Evolutionary conservation across 495 filamentous ascomycete genomes (phyloP), one percentile per base, ranked within the genome.

Genomic region (Xylaria flabelliformis): DNA sequence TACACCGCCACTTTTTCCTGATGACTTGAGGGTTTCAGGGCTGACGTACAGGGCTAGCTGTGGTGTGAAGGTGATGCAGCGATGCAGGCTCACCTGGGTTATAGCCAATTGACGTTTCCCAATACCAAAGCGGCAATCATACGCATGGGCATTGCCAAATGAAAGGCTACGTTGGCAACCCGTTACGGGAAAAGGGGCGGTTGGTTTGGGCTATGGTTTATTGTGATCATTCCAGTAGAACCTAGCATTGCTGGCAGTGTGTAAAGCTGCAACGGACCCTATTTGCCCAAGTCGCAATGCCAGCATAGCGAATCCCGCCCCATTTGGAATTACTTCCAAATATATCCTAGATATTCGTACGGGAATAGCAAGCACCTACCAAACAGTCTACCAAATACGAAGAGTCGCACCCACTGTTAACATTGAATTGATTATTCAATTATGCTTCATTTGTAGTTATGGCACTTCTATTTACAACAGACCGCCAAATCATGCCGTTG

Each of bases 1-100:
- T 72, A 66, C 70, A 72, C 70, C 70, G 70, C 70, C 70, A 67
- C 53, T 72, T 61, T 56, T 44, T 24, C 19, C 21, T 56, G 51
- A 55, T 41, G n/a, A 68, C 44, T 58, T 58, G 36, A 21, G n/a
- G 36, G 17, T 53, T 48, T 72, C 70, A 61, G 70, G 70, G 70
- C 63, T 72, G 70, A 72, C 70, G 26, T 55, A 36, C 69, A 64
- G 69, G 66, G 61, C 61, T 64, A 9, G 59, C 59, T 71, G 48
- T 48, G 36, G 24, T 41, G 32, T 32, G 26, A 58, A 17, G 24
- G 53, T 19, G 26, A 63, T 34, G 44, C 36, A 55, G 24, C 26
- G 26, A 29, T 29, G 26, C 26, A 29, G 26, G 55, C 26, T 64
- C 39, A 62, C 68, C 53, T 36, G 53, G 39, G n/a, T 26, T 41